Evolutionary conservation across 2,329 filamentous ascomycete species (phyloP), one percentile per base, ranked within the genome.

Genomic region (Sclerotinia borealis): DNA sequence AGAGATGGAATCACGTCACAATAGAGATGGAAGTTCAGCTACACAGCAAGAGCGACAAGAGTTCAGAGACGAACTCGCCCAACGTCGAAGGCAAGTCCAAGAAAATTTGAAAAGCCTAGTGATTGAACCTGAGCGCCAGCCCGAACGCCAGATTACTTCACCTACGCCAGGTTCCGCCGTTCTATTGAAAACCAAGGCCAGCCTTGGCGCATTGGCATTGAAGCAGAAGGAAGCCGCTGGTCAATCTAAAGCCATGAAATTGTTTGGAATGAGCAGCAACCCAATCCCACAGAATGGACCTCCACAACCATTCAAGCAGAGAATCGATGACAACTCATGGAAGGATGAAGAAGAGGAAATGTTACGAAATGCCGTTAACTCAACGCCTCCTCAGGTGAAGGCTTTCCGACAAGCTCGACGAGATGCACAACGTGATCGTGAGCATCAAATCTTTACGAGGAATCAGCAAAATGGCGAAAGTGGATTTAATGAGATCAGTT

Each of bases 31-130:
- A 55, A 83, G 81, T 70, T 79, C 77, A 7, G 80, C 80, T 49
- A 82, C 79, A 15, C 77, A 81, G 51, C 78, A 80, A 34, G 85
- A 87, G 59, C 81, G 83, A 5, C 85, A 91, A 59, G 89, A 91
- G 34, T 92, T 93, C 71, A 86, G 88, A 22, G 85, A 82, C 59
- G 88, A 92, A 70, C 81, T 93, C 45, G 89, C 88, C 2, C 83
- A 87, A 67, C 85, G 89, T 19, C 85, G 89, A 61, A 84, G 84
- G 36, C 83, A 87, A 1, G 88, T 93, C 9, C 86, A 90, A 59
- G 89, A 93, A 74, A 88, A 85, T 68, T 77, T 93, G 50, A 89
- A 85, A 9, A 88, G 84, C 0, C 88, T 87, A 67, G 85, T 85
- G 0, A 87, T 90, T 69, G 81, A 82, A 3, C 86, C 91, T 52